These are phyloP conservation scores for Orbilia ellipsospora DNA, from an alignment of 2,329 filamentous ascomycete species.

Conservation along the genomic window DNA sequence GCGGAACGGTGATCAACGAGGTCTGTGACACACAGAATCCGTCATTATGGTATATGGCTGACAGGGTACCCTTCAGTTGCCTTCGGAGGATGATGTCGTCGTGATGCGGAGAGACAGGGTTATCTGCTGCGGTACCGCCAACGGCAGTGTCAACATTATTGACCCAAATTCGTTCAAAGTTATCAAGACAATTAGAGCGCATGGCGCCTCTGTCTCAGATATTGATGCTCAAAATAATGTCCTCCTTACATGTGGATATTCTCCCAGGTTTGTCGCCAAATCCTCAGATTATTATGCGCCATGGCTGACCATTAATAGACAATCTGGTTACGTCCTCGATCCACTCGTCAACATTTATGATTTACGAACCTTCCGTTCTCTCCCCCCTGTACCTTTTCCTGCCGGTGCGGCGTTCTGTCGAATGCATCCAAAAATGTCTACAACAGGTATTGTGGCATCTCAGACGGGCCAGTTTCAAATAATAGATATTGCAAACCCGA, in stretches of 20 bases:
- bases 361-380: conserved; percentile 85
- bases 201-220: conserved; percentile 85
- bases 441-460: conserved; percentile 92
- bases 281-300: neutral
- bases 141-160: conserved; percentile 84
- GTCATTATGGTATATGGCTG: neutral
- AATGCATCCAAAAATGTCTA: conserved; percentile 95
- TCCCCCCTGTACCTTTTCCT: conserved; percentile 91
- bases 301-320: conserved; percentile 57
- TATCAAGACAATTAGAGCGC: conserved; percentile 83
- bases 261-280: conserved; percentile 72
- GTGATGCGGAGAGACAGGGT: conserved; percentile 91
- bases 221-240: conserved; percentile 98
- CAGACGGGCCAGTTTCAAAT: conserved; percentile 94
- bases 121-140: conserved; percentile 89
- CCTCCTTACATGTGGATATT: conserved; percentile 94
- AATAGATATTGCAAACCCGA: conserved; percentile 93
- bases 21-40: conserved; percentile 64
- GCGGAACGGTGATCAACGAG: conserved; percentile 77
- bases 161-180: conserved; percentile 81
- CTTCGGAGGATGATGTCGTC: conserved; percentile 80
- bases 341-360: conserved; percentile 96
- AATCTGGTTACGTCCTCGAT: conserved; percentile 84
- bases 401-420: conserved; percentile 92
- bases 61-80: conserved; percentile 66